Percentiles rank a stretch among this genome's conserved stretches.
Conservation (phyloP, 148 eudicot species). For the Camellia granthamiana region DNA sequence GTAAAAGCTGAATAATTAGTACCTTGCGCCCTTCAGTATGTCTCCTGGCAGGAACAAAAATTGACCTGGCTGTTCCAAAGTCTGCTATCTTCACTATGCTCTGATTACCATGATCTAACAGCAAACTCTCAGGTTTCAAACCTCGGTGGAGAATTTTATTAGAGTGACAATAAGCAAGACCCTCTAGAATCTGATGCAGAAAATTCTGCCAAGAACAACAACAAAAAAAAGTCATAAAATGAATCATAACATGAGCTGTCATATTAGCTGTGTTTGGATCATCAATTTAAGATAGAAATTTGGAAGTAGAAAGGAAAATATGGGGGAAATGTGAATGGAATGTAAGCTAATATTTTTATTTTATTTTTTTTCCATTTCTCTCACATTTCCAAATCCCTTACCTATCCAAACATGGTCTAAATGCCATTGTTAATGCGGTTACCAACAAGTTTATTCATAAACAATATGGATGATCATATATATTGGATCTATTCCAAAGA, state of each 20-base stretch:
- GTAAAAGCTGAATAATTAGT: background rate
- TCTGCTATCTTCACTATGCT: background rate
- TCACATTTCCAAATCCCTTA: too few species aligned
- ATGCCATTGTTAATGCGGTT: too few species aligned
- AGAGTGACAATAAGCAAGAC: conserved; percentile 3
- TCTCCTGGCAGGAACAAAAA: background rate
- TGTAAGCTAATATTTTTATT: too few species aligned
- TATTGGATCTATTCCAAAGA: too few species aligned
- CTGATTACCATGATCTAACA: background rate
- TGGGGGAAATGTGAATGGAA: too few species aligned
- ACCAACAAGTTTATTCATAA: too few species aligned
- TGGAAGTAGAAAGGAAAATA: too few species aligned
- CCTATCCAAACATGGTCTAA: too few species aligned
- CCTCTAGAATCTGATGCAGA: background rate
- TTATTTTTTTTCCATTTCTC: too few species aligned
- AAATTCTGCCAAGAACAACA: background rate
- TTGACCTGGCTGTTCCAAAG: background rate
- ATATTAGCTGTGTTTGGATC: too few species aligned
- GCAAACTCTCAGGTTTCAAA: conserved; percentile 3
- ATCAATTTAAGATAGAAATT: too few species aligned
- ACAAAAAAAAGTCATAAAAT: background rate
- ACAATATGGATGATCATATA: too few species aligned
- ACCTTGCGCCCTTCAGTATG: background rate
- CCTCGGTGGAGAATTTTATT: background rate
- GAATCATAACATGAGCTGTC: background rate